Base-by-base conservation (phyloP, 2,329 filamentous ascomycete genomes). In the Cladobotryum mycophilum region DNA sequence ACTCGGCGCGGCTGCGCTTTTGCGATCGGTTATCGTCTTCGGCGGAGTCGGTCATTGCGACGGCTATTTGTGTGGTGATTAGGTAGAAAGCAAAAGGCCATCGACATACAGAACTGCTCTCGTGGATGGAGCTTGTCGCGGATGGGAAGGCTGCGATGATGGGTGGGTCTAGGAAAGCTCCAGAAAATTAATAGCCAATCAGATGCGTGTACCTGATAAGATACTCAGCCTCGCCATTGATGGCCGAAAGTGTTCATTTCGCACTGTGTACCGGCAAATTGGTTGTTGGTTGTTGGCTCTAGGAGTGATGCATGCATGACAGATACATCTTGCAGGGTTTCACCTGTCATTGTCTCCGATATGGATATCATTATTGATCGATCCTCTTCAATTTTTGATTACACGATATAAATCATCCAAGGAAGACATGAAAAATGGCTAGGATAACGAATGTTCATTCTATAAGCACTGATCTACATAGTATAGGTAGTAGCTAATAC, bases 1-100 rank as follows among this genome's bases (percentile, higher is more conserved):
- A 75, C 40, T 79, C 79, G 25, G 76, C 75, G 60, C 81, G 79
- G 55, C 72, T 78, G 53, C 82, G 75, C 67, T 72, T 72, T 58
- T 70, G 67, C 30, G 65, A 63, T 55, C 61, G 61, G 48, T 59
- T 60, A 36, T 69, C 65, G 20, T 69, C 65, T 15, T 69, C 66
- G 34, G 56, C 47, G 12, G 60, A 41, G 4, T 65, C 64, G 15
- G 51, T 37, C 56, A 58, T 55, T 6, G 45, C 12, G 33, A n/a
- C 35, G 9, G n/a, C 15, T 17, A 17, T 12, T 33, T 13, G 15
- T 5, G 2, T 11, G 33, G 13, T 33, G 13, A 34, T 44, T 17
- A 33, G 22, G 42, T 34, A 15, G 20, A 45, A 30, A n/a, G 22
- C 42, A 25, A 30, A 9, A n/a, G 14, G 25, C 25, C 2, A 11